Base-by-base conservation (phyloP, 1,139 yeast genomes). In the Magnusiomyces sp. region DNA sequence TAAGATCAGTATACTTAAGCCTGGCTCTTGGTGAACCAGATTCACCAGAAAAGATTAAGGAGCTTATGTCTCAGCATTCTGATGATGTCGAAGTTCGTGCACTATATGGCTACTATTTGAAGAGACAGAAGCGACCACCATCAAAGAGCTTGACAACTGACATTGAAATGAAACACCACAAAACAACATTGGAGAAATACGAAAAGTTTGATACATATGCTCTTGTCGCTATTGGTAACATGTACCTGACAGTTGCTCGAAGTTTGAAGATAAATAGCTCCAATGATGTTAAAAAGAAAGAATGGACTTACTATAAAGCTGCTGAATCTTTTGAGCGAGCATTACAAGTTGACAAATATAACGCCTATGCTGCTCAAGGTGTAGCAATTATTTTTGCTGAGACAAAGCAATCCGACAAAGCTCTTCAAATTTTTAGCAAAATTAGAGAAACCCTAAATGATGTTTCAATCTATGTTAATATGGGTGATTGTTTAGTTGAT, bases 351-450 rank as follows among this genome's bases (percentile, higher is more conserved):
- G 98, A 92, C 68, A 79, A 92, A 5, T 74, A 77, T 58, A 88
- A 92, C 64, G 95, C 92, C 1, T 92, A 83, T 69, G 99, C 97
- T 1, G 98, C 98, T 0, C 98, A 92, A 67, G 99, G 99, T 48
- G 75, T 94, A 56, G 98, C 97, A 1, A 89, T 92, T 50, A 80
- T 90, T 10, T 85, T 88, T 66, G 95, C 95, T 20, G 97, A 90
- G 60, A 84, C 84, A 61, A 86, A 85, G 60, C 83, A 87, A 53
- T 70, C 80, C 20, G 81, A 78, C 40, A 75, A 82, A 56, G 96
- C 97, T 0, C 74, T 89, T 61, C 95, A 88, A 58, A 82, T 89
- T 49, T 81, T 94, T 62, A 79, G 95, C 66, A 89, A 90, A 59
- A 81, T 90, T 49, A 79, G 97, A 63, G 98, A 92, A 61, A 83